Conservation (phyloP, 805 yeast genomes). For the Jamesozyma spencerorum region DNA sequence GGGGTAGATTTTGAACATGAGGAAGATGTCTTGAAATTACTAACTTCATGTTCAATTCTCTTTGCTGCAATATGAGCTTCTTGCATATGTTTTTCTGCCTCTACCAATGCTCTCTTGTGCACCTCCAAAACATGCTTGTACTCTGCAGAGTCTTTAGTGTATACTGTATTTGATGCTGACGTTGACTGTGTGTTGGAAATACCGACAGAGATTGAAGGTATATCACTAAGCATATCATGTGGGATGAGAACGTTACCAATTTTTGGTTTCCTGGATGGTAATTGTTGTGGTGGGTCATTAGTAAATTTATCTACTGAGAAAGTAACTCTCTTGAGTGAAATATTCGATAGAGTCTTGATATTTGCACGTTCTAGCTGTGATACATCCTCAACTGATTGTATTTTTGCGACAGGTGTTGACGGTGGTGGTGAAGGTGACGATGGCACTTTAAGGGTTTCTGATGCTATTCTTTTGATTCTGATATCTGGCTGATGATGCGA, state of each 20-base stretch:
- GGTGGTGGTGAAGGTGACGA: too few species aligned
- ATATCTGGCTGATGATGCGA: too few species aligned
- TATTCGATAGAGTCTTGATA: slow-evolving; percentile 7
- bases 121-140: slow-evolving; percentile 47
- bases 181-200: slow-evolving; percentile 37
- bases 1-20: background rate
- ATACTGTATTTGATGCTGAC: slow-evolving; percentile 1
- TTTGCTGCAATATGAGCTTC: slow-evolving; percentile 69
- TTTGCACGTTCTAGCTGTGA: background rate
- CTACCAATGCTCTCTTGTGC: slow-evolving; percentile 45
- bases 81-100: slow-evolving; percentile 61
- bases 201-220: slow-evolving; percentile 59
- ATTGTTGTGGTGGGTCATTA: slow-evolving; percentile 86
- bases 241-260: slow-evolving; percentile 69
- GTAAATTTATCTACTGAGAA: slow-evolving; percentile 68
- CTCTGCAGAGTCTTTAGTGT: slow-evolving; percentile 31
- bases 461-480: too few species aligned
- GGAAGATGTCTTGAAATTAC: slow-evolving; percentile 30
- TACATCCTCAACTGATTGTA: too few species aligned
- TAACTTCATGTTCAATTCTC: slow-evolving; percentile 58
- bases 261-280: slow-evolving; percentile 76
- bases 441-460: too few species aligned
- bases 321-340: slow-evolving; percentile 51
- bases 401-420: too few species aligned
- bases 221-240: slow-evolving; percentile 50